Evolutionary conservation across 2,329 filamentous ascomycete genomes (phyloP), one percentile per base, ranked within the genome.

Genomic region (Colletotrichum somersetense): DNA sequence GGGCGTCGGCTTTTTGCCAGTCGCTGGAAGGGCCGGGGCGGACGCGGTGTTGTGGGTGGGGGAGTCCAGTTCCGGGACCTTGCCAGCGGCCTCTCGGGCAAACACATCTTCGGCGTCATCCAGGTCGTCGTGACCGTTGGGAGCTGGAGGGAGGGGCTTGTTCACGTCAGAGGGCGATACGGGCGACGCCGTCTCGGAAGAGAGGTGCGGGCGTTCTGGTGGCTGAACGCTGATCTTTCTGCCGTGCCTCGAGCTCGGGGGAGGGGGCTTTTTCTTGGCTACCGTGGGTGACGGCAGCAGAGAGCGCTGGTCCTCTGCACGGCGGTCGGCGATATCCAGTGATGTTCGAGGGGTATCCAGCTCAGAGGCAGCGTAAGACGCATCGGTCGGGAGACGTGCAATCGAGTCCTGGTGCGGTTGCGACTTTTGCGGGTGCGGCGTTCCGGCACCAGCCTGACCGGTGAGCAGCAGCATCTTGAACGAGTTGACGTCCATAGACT

Each of bases 381-480:
- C 48, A 48, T 66, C 40, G 68, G 8, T 74, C 64, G 4, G 77
- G 44, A 38, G 48, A 20, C 18, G 89, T 64, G 88, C 89, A 74
- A 84, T 86, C 77, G 86, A 90, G 65, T 85, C 85, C 63, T 83
- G 86, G 75, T 84, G 26, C 26, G 76, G 73, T 64, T 70, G 78
- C 58, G 76, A 74, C 65, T 74, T 75, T 69, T 73, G 67, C 40
- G 71, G 63, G 40, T 2, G 26, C 26, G 68, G 76, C 20, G 62
- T 71, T 61, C 78, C 69, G 73, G 76, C 74, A 56, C 72, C 59
- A 75, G 88, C 79, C 76, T 90, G 89, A 26, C 93, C 93, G 0
- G 93, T 96, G 83, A 96, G 85, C 59, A 96, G 86, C 73, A 96
- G 82, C 71, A 91, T 88, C 77, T 91, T 91, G 82, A 96, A 96